Evolutionary conservation across 148 eudicot genomes (phyloP), one percentile per base, ranked within the genome.

Genomic region (Cornus suecica): DNA sequence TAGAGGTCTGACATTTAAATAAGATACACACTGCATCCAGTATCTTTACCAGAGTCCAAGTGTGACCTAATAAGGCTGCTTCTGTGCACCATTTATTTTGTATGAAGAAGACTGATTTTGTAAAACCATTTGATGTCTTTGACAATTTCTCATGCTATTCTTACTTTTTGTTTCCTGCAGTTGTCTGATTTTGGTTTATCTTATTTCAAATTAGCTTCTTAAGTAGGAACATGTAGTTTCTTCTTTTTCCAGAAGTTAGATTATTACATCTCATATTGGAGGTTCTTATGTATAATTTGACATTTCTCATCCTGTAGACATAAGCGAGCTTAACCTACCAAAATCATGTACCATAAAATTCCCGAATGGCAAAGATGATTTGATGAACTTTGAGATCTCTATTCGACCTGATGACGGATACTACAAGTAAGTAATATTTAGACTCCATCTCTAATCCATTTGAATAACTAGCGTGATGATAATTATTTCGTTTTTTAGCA

Each of bases 331-430:
- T 65, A 88, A 86, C 79, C 74, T 88, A 60, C 89, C 89, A 3
- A 79, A 83, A 76, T 76, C 89, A 2, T 88, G 92, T 56, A 72
- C 60, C 76, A 84, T 86, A 27, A 74, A 78, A 10, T 89, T 89
- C 74, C 88, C 92, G 29, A 85, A 82, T 76, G 92, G 90, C 63
- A 85, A 87, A 74, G 92, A 89, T 79, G 88, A 87, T 23, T 73
- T 88, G 66, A 88, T 88, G 92, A 83, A 81, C 76, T 88, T 88
- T 81, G 92, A 86, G 72, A 83, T 89, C 60, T 79, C 86, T 15
- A 80, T 89, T 41, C 78, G 79, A 25, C 92, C 90, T 30, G 92
- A 89, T 70, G 92, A 87, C 29, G 92, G 92, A 68, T 87, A 83
- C 71, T 89, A 89, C 80, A 0, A 78, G 92, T 87, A 74, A 81